Percentiles rank a stretch among this genome's conserved stretches.
Evolutionary conservation across 129 eudicot genomes (phyloP).

Genomic region (Chrysanthemum makinoi): DNA sequence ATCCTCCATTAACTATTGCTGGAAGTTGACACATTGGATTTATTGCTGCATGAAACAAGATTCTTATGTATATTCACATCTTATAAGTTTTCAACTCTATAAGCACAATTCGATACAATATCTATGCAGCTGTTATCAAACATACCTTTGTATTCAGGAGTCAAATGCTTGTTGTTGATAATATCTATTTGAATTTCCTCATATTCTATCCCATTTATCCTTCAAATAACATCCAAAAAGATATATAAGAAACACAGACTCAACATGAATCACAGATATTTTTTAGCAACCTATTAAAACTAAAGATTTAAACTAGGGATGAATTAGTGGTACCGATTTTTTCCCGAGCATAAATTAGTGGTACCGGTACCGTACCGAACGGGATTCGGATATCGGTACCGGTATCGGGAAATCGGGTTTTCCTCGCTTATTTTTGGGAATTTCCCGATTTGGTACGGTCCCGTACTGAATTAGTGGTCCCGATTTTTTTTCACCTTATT

Average conservation of each 20-base stretch:
- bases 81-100: background rate
- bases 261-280: background rate
- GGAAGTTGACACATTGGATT: conserved; percentile 74
- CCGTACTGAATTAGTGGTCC: too few species aligned
- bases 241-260: background rate
- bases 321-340: too few species aligned
- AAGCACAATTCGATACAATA: background rate
- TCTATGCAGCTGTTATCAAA: background rate
- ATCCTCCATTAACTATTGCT: conserved; percentile 59
- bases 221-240: conserved; percentile 16
- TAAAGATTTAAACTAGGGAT: too few species aligned
- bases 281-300: background rate
- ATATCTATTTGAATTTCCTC: conserved; percentile 51
- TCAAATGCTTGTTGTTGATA: conserved; percentile 40
- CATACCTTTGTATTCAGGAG: conserved; percentile 64
- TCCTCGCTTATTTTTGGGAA: too few species aligned
- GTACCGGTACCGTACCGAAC: too few species aligned
- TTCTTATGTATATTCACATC: too few species aligned
- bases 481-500: too few species aligned
- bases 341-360: too few species aligned
- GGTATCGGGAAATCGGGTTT: too few species aligned
- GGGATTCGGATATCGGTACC: too few species aligned
- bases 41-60: conserved; percentile 37
- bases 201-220: conserved; percentile 60
- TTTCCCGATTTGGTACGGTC: too few species aligned